Evolutionary conservation across 768 basidiomycete genomes (phyloP), one percentile per base, ranked within the genome.

Genomic region (Lactifluus pinguis): DNA sequence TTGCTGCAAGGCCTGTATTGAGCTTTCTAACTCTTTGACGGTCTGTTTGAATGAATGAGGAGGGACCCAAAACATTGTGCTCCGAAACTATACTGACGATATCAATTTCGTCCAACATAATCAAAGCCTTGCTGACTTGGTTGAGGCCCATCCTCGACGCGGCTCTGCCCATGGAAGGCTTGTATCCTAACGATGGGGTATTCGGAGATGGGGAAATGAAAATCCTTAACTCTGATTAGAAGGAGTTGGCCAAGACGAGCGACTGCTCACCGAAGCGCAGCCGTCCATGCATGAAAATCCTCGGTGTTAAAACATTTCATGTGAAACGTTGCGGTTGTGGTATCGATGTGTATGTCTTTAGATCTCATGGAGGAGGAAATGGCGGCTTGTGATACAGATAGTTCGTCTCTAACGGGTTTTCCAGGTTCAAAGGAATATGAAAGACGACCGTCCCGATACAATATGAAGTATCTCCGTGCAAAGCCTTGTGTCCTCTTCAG

Each of bases 291-390:
- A 52, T 83, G 74, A 65, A 89, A 92, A 68, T 92, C 90, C 9
- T 83, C 81, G 17, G 73, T 72, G 50, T 74, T 84, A n/a, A 89
- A 72, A 69, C 87, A 89, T 71, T 86, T 88, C 63, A 92, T 80
- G 71, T 92, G 90, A 69, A 92, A 92, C 0, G 87, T 92, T 30
- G 85, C 85, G 48, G 76, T 83, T 67, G 76, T 79, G 3, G 87
- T 84, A 68, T 93, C 90, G 51, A 93, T 77, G 67, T 91, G 89
- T 53, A 92, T 89, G 67, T 92, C 87, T 70, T 80, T 88, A 61
- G 85, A 81, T 4, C 85, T 85, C n/a, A 77, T 76, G 5, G 82
- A 77, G 19, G 87, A 89, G 21, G 89, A 83, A 61, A 92, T 84
- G n/a, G 88, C 88, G 34, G 90, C 87, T 67, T 82, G 80, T 45